Evolutionary conservation across 1,139 yeast genomes (phyloP).

Genomic region (Yamadazyma triangularis): DNA sequence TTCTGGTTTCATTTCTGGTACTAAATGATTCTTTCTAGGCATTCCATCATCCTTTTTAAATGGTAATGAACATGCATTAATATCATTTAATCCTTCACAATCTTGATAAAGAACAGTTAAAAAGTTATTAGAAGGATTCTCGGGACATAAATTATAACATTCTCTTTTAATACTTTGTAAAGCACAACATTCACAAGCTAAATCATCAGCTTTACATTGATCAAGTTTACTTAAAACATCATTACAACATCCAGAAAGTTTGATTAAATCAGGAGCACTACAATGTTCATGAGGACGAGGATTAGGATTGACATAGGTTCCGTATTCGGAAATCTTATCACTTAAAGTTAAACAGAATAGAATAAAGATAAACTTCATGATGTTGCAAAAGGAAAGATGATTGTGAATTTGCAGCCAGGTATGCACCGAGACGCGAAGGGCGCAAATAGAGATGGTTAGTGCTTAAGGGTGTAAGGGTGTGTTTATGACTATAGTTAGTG

Average conservation of each 20-base stretch:
- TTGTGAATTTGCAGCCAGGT: no score
- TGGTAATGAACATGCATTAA: slow-evolving; percentile 48
- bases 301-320: slow-evolving; percentile 44
- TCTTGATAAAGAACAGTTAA: slow-evolving; percentile 42
- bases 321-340: slow-evolving; percentile 21
- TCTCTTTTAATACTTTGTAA: slow-evolving; percentile 41
- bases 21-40: no score
- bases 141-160: slow-evolving; percentile 47
- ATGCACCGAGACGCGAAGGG: no score
- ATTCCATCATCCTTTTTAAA: slow-evolving; percentile 36
- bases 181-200: slow-evolving; percentile 56
- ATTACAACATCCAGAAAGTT: slow-evolving; percentile 41
- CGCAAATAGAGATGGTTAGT: no score
- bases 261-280: slow-evolving; percentile 39
- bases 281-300: slow-evolving; percentile 36
- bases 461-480: no score
- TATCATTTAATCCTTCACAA: slow-evolving; percentile 42
- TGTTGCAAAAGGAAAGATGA: no score
- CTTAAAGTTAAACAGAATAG: no score
- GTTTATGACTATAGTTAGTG: no score
- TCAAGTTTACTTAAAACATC: slow-evolving; percentile 42
- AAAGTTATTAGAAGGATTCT: slow-evolving; percentile 44
- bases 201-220: slow-evolving; percentile 47
- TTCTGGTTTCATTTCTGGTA: no score
- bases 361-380: no score